Evolutionary conservation across 2,329 filamentous ascomycete genomes (phyloP), one percentile per base, ranked within the genome.

Genomic region (Xylariaceae sp.): DNA sequence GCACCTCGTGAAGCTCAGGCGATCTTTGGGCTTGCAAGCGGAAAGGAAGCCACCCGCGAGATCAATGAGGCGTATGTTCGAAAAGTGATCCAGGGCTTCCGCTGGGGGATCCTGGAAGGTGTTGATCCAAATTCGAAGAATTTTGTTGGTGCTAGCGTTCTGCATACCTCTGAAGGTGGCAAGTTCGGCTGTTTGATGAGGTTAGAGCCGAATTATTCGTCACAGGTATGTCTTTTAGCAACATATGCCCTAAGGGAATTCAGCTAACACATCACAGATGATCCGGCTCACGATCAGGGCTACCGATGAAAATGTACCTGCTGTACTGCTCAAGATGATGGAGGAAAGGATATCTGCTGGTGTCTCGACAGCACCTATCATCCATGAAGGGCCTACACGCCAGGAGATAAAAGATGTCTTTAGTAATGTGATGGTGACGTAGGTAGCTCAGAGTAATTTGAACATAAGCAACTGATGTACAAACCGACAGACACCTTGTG

Each of bases 81-180:
- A 43, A 83, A 81, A 61, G 83, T 87, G 2, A 85, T 97, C 1
- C 82, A 91, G 60, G 92, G 92, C 0, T 96, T 97, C 75, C 84
- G 89, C 63, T 97, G 92, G 92, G 91, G 90, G 6, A 77, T 97
- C 13, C 73, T 99, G 47, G 84, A 89, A 44, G 85, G 85, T 16
- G 92, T 99, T 16, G 94, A 99, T 73, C 92, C 92, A 4, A 99
- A 97, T 70, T 78, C 82, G 35, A 95, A 91, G 79, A 99, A 99
- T 65, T 86, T 97, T 66, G 94, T 99, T 11, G 94, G 93, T 13
- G 91, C 91, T 0, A 92, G 89, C 72, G 94, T 92, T 65, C 75
- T 89, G 73, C 93, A 91, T 77, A 96, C 86, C 45, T 87, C 81
- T 47, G 86, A 89, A 62, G 87, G 85, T 9, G 92, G 94, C 57